Evolutionary conservation across 108 stramenopile species (phyloP).

Genomic region (Nitzschia putrida): DNA sequence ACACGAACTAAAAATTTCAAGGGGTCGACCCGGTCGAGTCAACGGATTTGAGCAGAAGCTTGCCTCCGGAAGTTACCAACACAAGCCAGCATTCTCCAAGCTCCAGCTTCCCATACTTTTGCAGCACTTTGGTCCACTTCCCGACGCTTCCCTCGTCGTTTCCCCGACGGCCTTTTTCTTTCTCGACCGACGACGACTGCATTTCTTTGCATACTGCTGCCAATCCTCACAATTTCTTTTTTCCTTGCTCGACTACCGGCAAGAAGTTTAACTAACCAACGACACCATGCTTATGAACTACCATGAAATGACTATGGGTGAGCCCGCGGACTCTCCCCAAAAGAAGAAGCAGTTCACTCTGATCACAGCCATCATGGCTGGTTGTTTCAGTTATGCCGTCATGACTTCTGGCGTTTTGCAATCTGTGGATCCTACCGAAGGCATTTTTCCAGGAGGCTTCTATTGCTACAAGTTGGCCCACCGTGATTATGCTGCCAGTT

Average conservation of each 20-base stretch:
- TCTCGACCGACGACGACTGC: no score
- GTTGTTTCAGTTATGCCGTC: slow-evolving; percentile 39
- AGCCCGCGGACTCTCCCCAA: slow-evolving; percentile 53
- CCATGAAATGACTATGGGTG: slow-evolving; percentile 74
- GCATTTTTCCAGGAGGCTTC: slow-evolving; percentile 63
- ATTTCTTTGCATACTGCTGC: not conserved
- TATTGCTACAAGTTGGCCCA: slow-evolving; percentile 59
- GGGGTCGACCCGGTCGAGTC: no score
- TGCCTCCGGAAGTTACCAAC: no score
- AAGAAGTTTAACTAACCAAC: not conserved
- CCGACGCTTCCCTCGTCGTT: not conserved
- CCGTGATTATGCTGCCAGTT: slow-evolving; percentile 71
- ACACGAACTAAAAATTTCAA: no score
- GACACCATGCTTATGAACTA: slow-evolving; percentile 61
- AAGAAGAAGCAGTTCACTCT: slow-evolving; percentile 55
- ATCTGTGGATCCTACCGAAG: slow-evolving; percentile 39
- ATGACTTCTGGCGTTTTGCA: slow-evolving; percentile 55
- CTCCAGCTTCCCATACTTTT: not conserved
- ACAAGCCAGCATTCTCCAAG: not conserved
- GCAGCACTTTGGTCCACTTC: not conserved
- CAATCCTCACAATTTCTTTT: not conserved
- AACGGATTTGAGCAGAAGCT: no score
- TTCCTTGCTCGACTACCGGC: no score
- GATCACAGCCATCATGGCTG: slow-evolving; percentile 53
- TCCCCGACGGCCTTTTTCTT: not conserved